Conservation (phyloP, 2,329 filamentous ascomycete genomes). For the Bipolaris bicolor region DNA sequence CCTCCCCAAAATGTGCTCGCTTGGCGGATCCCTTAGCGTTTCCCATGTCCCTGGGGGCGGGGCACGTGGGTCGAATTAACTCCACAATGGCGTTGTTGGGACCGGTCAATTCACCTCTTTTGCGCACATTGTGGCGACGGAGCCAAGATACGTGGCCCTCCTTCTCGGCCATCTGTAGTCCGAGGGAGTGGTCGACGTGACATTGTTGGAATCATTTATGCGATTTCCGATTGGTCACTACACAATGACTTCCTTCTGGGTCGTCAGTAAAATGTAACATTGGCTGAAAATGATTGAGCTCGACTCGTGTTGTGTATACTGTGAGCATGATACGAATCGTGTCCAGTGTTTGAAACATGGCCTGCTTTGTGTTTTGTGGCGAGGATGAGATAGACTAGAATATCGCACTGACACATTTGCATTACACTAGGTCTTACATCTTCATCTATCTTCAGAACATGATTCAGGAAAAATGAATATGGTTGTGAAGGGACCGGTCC, state of each 20-base stretch:
- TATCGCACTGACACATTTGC: too few relatives aligned
- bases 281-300: too few relatives aligned
- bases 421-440: too few relatives aligned
- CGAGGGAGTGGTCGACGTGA: too few relatives aligned
- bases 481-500: background rate
- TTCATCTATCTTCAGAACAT: background rate
- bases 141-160: conserved; percentile 2
- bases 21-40: background rate
- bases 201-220: background rate
- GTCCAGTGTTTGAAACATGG: too few relatives aligned
- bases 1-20: background rate
- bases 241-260: too few relatives aligned
- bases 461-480: background rate
- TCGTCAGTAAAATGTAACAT: too few relatives aligned
- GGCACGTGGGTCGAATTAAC: background rate
- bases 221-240: too few relatives aligned
- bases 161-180: background rate
- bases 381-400: too few relatives aligned
- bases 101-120: background rate
- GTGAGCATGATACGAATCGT: too few relatives aligned
- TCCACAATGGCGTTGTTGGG: conserved; percentile 1
- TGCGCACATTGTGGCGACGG: conserved; percentile 7
- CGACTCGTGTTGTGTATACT: too few relatives aligned
- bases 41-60: background rate
- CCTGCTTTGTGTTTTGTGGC: too few relatives aligned